These are phyloP conservation scores for Termitomyces sp. DNA, from an alignment of 768 basidiomycete genomes.

Conservation along the genomic window DNA sequence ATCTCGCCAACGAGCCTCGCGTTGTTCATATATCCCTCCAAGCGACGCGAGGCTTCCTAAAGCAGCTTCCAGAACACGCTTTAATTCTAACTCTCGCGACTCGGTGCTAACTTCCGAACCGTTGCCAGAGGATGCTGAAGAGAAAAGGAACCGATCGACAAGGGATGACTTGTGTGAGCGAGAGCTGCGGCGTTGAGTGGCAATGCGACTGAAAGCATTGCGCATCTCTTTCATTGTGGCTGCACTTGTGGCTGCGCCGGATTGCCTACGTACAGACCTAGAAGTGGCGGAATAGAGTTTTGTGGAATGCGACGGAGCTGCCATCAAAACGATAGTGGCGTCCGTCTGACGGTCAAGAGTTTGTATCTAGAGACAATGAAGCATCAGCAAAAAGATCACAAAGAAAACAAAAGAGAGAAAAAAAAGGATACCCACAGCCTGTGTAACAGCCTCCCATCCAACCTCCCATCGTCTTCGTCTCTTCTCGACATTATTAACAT, in stretches of 20 bases:
- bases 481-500: constrained; percentile 61
- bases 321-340: constrained; percentile 68
- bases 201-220: constrained; percentile 53
- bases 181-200: constrained; percentile 46
- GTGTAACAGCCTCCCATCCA: constrained; percentile 69
- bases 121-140: constrained; percentile 37
- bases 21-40: constrained; percentile 59
- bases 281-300: constrained; percentile 63
- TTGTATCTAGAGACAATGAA: constrained; percentile 51
- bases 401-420: background rate
- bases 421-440: constrained; percentile 47
- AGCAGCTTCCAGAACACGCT: constrained; percentile 62
- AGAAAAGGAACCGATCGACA: constrained; percentile 43
- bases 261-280: constrained; percentile 61
- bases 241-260: constrained; percentile 34
- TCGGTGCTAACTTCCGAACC: constrained; percentile 53
- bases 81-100: constrained; percentile 58
- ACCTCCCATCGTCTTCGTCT: constrained; percentile 68
- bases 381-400: background rate
- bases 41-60: constrained; percentile 61
- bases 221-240: constrained; percentile 49
- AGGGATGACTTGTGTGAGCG: constrained; percentile 39
- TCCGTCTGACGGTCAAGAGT: constrained; percentile 77
- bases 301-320: constrained; percentile 68
- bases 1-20: constrained; percentile 65